Conservation (phyloP, 129 eudicot genomes). For the Erigeron canadensis region DNA sequence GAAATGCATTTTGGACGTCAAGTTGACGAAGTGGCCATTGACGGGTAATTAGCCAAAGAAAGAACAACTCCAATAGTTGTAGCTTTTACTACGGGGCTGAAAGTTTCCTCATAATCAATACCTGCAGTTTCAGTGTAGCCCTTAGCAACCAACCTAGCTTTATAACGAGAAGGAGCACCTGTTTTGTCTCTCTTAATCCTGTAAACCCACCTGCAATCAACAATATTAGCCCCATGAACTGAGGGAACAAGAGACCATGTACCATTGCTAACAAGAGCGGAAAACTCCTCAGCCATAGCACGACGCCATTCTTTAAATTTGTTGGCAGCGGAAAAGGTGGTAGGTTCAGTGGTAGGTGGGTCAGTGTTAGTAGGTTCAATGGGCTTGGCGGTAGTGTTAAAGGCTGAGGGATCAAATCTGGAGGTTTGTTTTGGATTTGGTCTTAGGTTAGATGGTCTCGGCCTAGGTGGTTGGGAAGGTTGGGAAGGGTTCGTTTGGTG, state of each 20-base stretch:
- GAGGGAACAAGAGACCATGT: background rate
- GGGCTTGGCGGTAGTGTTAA: background rate
- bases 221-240: no score
- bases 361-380: no score
- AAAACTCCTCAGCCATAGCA: background rate
- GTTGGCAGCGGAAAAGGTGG: background rate
- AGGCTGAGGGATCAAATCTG: background rate
- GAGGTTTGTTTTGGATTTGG: background rate
- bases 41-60: background rate
- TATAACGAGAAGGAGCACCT: background rate
- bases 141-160: background rate
- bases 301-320: background rate
- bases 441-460: background rate
- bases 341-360: background rate
- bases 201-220: background rate
- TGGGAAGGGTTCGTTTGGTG: background rate
- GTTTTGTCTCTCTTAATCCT: background rate
- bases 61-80: background rate
- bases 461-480: no score
- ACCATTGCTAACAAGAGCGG: background rate
- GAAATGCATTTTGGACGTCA: background rate
- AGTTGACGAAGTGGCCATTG: background rate
- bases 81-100: background rate
- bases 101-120: background rate
- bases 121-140: background rate